Evolutionary conservation across 2,329 filamentous ascomycete genomes (phyloP).

Genomic region (Ustilaginoidea virens): DNA sequence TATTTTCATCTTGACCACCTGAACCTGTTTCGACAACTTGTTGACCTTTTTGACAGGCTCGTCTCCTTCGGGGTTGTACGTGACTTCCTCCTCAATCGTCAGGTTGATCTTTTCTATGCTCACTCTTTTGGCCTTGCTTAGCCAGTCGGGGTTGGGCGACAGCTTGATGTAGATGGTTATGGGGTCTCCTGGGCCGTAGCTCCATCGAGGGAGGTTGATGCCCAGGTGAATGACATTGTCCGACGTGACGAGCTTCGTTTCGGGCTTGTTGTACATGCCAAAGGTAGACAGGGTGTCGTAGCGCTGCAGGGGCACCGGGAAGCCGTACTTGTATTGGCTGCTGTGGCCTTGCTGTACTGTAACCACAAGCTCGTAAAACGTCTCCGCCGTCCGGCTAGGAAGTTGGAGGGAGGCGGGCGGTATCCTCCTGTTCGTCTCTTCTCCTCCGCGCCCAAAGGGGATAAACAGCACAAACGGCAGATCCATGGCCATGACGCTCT

Average conservation of each 20-base stretch:
- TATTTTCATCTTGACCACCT: constrained; percentile 67
- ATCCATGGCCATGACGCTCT: constrained; percentile 90
- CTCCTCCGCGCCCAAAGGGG: constrained; percentile 79
- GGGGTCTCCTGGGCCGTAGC: constrained; percentile 87
- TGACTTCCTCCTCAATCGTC: constrained; percentile 90
- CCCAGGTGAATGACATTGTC: constrained; percentile 86
- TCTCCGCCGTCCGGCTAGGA: constrained; percentile 87
- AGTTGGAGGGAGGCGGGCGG: constrained; percentile 86
- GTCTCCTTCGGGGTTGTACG: constrained; percentile 96
- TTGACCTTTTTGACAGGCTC: constrained; percentile 86
- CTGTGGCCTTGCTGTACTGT: constrained; percentile 82
- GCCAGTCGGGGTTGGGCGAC: constrained; percentile 81
- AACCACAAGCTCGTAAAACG: constrained; percentile 91
- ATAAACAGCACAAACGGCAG: constrained; percentile 95
- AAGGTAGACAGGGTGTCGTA: constrained; percentile 98
- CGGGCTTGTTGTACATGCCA: constrained; percentile 97
- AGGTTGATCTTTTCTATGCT: constrained; percentile 91
- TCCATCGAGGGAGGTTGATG: constrained; percentile 88
- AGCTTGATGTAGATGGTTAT: constrained; percentile 94
- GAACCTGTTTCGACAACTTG: constrained; percentile 68
- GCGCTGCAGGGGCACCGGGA: constrained; percentile 77
- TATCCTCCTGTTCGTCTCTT: constrained; percentile 78
- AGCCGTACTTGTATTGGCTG: constrained; percentile 78
- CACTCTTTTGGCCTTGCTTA: constrained; percentile 78
- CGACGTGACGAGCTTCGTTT: constrained; percentile 68